Conservation (phyloP, 2,329 filamentous ascomycete species). For the Fusarium napiforme region DNA sequence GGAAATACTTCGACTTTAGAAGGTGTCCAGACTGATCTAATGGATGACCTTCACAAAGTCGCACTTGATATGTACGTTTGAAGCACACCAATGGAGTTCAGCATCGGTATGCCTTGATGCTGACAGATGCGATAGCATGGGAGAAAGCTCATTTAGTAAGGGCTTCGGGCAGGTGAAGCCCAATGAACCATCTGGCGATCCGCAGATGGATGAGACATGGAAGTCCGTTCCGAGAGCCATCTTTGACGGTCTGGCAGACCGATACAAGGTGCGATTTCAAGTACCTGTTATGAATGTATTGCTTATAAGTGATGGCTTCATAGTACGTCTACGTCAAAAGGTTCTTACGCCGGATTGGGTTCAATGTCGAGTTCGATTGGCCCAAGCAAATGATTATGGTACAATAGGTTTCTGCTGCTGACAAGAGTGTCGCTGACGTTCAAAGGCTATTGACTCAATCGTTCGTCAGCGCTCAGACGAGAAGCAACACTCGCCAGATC, state of each 20-base stretch:
- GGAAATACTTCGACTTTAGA: accelerated
- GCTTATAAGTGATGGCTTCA: neutral
- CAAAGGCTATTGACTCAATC: neutral
- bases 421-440: neutral
- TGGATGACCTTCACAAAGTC: neutral
- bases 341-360: neutral
- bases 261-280: neutral
- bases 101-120: neutral
- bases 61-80: neutral
- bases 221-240: neutral
- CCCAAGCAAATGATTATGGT: neutral
- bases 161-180: neutral
- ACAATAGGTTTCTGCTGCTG: neutral
- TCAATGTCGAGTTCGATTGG: neutral
- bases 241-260: neutral
- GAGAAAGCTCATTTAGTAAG: neutral
- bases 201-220: neutral
- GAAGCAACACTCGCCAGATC: neutral
- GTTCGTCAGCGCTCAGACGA: neutral
- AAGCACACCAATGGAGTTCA: accelerated
- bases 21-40: neutral
- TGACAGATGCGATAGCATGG: neutral
- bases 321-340: neutral
- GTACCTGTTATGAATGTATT: accelerated
- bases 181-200: neutral